Percentiles rank a stretch among this genome's conserved stretches.
phyloP scores from a whole-genome alignment of 225 moss, liverwort and hornwort species.

The Ulota crispa region DNA sequence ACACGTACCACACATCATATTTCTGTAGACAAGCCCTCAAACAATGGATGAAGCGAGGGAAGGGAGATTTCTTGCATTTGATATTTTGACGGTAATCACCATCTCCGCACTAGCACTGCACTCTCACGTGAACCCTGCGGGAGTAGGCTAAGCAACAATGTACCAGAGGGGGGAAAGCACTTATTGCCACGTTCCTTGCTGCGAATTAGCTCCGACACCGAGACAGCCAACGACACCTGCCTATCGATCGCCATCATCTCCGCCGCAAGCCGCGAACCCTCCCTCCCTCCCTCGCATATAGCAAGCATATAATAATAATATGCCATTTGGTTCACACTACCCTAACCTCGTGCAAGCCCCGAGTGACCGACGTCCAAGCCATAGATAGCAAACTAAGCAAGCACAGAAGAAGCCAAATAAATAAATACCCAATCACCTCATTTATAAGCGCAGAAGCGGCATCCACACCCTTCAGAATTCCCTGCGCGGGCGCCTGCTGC shows the following conservation, averaged over 20 bases:
- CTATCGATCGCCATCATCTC: neutral
- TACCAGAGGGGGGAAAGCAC: neutral
- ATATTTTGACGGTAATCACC: neutral
- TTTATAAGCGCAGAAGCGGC: neutral
- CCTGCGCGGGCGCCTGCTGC: neutral
- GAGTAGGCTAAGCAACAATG: constrained; percentile 1
- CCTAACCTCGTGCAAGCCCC: neutral
- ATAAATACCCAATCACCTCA: constrained; percentile 45
- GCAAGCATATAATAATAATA: neutral
- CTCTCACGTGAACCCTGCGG: neutral
- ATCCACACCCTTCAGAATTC: constrained; percentile 18
- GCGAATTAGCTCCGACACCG: neutral
- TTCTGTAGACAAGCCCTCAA: constrained; percentile 5
- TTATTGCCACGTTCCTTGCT: neutral
- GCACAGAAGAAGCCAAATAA: neutral
- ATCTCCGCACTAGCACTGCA: neutral
- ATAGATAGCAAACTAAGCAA: constrained; percentile 1
- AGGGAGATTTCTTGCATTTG: neutral
- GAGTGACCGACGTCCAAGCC: neutral
- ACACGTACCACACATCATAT: constrained; percentile 30
- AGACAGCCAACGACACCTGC: neutral
- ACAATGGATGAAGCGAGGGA: neutral
- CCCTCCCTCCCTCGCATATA: neutral
- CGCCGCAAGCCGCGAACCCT: neutral
- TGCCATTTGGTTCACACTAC: neutral